Percentiles rank a stretch among this genome's conserved stretches.
phyloP scores from a whole-genome alignment of 768 basidiomycete genomes.

The Lactarius trivialis region DNA sequence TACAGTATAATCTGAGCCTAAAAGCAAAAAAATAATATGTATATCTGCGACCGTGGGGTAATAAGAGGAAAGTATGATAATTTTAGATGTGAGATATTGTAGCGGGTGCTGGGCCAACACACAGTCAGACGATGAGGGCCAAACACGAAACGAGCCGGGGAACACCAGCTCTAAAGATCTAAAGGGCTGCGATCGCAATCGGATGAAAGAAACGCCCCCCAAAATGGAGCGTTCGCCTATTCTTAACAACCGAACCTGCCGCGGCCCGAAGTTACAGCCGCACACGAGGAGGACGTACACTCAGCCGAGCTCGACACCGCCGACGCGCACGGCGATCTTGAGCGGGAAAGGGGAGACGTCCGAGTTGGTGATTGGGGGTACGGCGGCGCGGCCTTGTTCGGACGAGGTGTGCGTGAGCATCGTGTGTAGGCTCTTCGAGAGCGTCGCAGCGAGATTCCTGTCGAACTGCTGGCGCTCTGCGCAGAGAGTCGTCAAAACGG shows the following conservation, averaged over 20 bases:
- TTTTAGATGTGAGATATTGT: neutral
- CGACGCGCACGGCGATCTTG: slow-evolving; percentile 59
- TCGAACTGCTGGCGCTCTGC: slow-evolving; percentile 49
- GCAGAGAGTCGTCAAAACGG: too few relatives aligned
- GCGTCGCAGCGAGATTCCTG: slow-evolving; percentile 48
- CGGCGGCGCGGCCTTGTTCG: slow-evolving; percentile 63
- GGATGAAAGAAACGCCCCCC: neutral
- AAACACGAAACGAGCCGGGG: neutral
- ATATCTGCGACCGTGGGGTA: neutral
- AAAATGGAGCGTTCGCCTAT: neutral
- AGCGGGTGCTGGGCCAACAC: neutral
- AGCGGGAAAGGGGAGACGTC: slow-evolving; percentile 76
- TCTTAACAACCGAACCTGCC: neutral
- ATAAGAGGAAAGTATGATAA: neutral
- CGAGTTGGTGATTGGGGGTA: slow-evolving; percentile 72
- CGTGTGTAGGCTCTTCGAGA: slow-evolving; percentile 59
- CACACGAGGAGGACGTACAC: slow-evolving; percentile 31
- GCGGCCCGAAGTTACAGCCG: neutral
- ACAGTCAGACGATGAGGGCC: neutral
- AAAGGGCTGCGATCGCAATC: neutral
- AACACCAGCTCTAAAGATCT: neutral
- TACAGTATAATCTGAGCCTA: neutral
- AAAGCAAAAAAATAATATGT: neutral
- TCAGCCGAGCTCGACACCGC: slow-evolving; percentile 53
- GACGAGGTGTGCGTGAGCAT: slow-evolving; percentile 78